Percentiles rank a stretch among this genome's conserved stretches.
These are phyloP conservation scores for Lachancea lanzarotensis DNA, from an alignment of 805 yeast genomes.

Conservation along the genomic window DNA sequence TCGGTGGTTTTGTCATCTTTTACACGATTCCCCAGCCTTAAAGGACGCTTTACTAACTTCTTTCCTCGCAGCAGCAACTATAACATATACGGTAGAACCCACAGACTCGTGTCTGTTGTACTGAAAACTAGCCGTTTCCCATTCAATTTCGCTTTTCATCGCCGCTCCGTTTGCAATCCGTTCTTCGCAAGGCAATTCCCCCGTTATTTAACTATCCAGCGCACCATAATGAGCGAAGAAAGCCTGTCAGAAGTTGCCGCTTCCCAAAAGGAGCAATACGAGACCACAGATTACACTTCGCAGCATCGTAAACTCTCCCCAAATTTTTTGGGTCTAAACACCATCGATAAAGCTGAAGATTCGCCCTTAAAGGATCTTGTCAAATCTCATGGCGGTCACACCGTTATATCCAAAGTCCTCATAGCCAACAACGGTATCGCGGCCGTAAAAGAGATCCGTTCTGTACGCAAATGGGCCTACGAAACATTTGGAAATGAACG, in stretches of 20 bases:
- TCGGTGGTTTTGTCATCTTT: background rate
- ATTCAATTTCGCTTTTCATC: background rate
- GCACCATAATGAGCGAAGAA: conserved; percentile 34
- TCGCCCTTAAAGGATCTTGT: conserved; percentile 78
- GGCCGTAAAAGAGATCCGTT: conserved; percentile 96
- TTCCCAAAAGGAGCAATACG: conserved; percentile 24
- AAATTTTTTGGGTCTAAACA: conserved; percentile 78
- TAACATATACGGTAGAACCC: background rate
- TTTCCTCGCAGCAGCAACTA: background rate
- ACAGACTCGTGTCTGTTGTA: background rate
- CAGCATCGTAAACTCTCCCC: conserved; percentile 46
- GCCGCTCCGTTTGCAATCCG: background rate
- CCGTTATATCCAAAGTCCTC: conserved; percentile 79
- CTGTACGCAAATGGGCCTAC: conserved; percentile 98
- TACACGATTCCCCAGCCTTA: background rate
- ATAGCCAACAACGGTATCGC: conserved; percentile 99
- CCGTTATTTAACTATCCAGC: background rate
- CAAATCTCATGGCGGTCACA: conserved; percentile 82
- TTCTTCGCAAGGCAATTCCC: background rate
- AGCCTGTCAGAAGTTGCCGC: conserved; percentile 34
- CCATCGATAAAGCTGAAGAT: conserved; percentile 72
- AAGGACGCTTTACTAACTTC: background rate
- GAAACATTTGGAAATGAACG: conserved; percentile 97
- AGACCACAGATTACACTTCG: conserved; percentile 29
- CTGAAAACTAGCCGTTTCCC: background rate